Evolutionary conservation across 2,329 filamentous ascomycete genomes (phyloP), one percentile per base, ranked within the genome.

Genomic region (Xylaria sp.): DNA sequence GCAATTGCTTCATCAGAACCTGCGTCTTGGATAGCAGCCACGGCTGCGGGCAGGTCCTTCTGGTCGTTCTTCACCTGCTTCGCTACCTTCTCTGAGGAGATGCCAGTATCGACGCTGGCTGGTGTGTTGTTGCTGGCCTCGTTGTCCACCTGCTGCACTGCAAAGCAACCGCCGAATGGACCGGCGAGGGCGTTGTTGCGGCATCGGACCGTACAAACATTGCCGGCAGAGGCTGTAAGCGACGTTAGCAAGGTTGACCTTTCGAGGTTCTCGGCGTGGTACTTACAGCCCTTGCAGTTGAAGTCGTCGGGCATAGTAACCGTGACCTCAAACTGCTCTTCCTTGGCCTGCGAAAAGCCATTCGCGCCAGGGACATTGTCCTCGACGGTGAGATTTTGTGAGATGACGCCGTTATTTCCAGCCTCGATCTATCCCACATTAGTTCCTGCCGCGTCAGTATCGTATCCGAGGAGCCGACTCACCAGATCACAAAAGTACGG

Each of bases 361-460:
- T 85, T 85, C 39, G 68, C 64, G 13, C 83, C 83, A 1, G 83
- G 83, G 7, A 86, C 76, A 53, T 86, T 86, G 71, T 86, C 80
- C 50, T 76, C 74, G 4, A 87, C 81, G 7, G 74, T 76, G 24
- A 85, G 69, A 19, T 76, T 76, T 49, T 78, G 73, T 44, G 74
- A 75, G 53, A 76, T 75, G 44, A 74, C 68, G 19, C 75, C 78
- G 20, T 72, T 71, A 19, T 69, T 69, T 18, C 63, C 62, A 20
- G 63, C 64, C 44, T 56, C 52, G 37, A 62, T 66, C 48, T 59
- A 24, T n/a, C 20, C 8, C 16, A 3, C 8, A 29, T 37, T 17
- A 22, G 16, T 11, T 4, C 38, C 20, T 39, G 39, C n/a, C 4
- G n/a, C 20, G 16, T 6, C 1, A 19, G 17, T 24, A 6, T 17